Evolutionary conservation across 352 stramenopile species (phyloP).

Genomic region (Phytopythium chamaehyphon): DNA sequence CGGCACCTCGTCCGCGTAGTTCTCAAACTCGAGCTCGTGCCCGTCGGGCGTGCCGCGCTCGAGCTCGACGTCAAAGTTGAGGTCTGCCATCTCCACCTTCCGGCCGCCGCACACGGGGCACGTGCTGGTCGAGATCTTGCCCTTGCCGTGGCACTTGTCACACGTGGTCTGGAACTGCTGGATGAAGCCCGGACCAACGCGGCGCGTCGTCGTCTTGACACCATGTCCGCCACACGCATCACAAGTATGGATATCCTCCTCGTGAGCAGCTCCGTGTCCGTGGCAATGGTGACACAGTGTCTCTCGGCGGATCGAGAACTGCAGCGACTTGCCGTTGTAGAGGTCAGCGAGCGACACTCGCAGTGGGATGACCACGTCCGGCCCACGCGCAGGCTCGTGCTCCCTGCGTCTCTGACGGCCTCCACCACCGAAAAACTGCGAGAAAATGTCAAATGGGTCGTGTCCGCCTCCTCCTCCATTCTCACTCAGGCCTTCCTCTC

Average conservation of each 20-base stretch:
- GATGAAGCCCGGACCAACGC: slow-evolving; percentile 72
- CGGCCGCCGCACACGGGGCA: slow-evolving; percentile 84
- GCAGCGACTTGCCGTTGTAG: slow-evolving; percentile 94
- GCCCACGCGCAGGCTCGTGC: slow-evolving; percentile 53
- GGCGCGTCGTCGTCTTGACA: slow-evolving; percentile 84
- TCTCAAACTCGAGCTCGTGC: slow-evolving; percentile 93
- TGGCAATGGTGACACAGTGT: slow-evolving; percentile 94
- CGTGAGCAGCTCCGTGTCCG: slow-evolving; percentile 86
- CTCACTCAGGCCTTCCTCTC: slow-evolving; percentile 80
- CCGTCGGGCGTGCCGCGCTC: slow-evolving; percentile 92
- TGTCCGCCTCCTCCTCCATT: slow-evolving; percentile 48
- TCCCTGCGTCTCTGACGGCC: slow-evolving; percentile 26
- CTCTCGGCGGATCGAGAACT: slow-evolving; percentile 92
- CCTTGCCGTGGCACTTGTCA: slow-evolving; percentile 90
- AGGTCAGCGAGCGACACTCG: slow-evolving; percentile 94
- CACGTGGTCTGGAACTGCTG: slow-evolving; percentile 89
- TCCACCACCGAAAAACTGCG: slow-evolving; percentile 67
- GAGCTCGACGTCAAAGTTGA: slow-evolving; percentile 95
- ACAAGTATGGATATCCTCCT: slow-evolving; percentile 88
- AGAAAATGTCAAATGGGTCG: slow-evolving; percentile 80
- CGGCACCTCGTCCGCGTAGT: slow-evolving; percentile 85
- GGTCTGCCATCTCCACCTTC: slow-evolving; percentile 91
- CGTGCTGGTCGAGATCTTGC: slow-evolving; percentile 90
- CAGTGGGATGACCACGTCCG: slow-evolving; percentile 85
- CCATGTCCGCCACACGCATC: slow-evolving; percentile 93